Base-by-base conservation (phyloP, 164 flowering plant genomes). In the Sedum album region DNA sequence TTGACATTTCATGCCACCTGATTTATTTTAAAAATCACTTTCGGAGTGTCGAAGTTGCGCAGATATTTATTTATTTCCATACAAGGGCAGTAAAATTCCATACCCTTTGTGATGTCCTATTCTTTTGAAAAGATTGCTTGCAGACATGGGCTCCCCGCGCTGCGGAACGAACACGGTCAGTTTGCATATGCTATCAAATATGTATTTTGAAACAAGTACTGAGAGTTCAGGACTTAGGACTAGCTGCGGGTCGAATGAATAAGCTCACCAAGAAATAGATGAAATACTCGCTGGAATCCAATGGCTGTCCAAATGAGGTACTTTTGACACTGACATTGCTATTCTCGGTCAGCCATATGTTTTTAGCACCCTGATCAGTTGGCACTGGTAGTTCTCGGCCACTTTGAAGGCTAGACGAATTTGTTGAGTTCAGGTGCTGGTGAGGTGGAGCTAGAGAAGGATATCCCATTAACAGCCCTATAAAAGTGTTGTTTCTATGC, bases 1-100 rank as follows among this genome's bases (percentile, higher is more conserved):
- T 83, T 76, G 75, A 75, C 70, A 84, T 72, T 70, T 86, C 88
- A 31, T 74, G 62, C 88, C 90, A 86, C 70, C 87, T 86, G 78
- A 57, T 28, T 15, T 6, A 57, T 28, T 57, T 57, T 28, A 33
- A 57, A 28, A 20, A 6, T 23, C 74, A 49, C 23, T 69, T 36
- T 60, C 21, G 69, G 60, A n/a, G 62, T 61, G 10, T 9, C 61
- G 41, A 69, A 69, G 30, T 30, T 23, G 2, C 41, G 15, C 21
- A 38, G 8, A 46, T 35, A 21, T 42, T 31, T 33, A 6, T 38
- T 35, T 4, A 49, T n/a, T 31, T 14, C 20, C 25, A 23, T 48
- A 17, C 36, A 35, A 63, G 57, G 23, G 63, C 31, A 55, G 48
- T 26, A 76, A 33, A 57, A 26, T 26, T 57, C 6, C 25, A 31